These are phyloP conservation scores for Uronychia binucleata DNA, from an alignment of 73 alveolate species.

Conservation along the genomic window DNA sequence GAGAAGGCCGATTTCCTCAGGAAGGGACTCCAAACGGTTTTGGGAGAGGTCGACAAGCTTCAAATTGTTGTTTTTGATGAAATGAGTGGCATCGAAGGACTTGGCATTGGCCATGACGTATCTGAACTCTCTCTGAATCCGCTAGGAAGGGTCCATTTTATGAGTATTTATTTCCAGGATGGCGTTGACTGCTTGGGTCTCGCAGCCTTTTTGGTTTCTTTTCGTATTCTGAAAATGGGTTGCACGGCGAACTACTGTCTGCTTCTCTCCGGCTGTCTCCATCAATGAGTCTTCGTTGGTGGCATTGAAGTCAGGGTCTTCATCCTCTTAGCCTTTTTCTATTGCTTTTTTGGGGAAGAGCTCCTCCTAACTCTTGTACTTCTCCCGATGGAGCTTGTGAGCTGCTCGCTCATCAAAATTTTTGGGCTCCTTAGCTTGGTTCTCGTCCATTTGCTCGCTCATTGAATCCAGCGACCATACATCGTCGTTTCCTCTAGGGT, in stretches of 20 bases:
- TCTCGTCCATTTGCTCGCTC: no score
- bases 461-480: no score
- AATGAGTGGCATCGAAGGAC: background rate
- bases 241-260: background rate
- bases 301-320: background rate
- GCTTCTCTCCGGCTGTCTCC: background rate
- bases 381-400: background rate
- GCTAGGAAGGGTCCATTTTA: background rate
- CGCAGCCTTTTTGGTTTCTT: background rate
- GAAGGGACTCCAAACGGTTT: background rate
- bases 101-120: background rate
- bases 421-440: background rate
- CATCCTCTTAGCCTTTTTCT: background rate
- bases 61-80: background rate
- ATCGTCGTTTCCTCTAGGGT: no score
- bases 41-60: background rate
- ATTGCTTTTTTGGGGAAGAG: no score
- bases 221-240: background rate
- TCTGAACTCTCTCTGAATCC: background rate
- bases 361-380: no score
- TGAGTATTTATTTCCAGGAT: background rate
- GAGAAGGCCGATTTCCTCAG: background rate
- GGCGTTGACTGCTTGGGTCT: background rate
- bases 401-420: background rate
- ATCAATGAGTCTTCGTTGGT: background rate